Conservation (phyloP, 225 moss, liverwort and hornwort genomes). For the Pseudoscleropodium purum region DNA sequence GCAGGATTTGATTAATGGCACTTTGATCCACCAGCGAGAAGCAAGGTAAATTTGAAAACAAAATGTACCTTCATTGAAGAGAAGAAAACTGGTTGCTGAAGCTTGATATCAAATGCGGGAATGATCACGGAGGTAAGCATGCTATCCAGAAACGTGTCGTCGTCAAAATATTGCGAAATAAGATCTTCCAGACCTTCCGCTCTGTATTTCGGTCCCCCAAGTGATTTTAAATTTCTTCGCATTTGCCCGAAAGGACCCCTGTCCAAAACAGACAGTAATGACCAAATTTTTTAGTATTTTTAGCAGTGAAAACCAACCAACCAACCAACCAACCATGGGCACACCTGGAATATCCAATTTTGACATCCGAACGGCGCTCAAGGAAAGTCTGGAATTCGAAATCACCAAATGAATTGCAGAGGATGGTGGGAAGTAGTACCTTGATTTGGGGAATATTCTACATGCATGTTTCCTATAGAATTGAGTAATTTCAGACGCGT, state of each 20-base stretch:
- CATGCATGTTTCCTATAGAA: slow-evolving; percentile 29
- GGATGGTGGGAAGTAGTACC: not conserved
- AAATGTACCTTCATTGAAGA: slow-evolving; percentile 33
- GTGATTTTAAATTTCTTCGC: slow-evolving; percentile 33
- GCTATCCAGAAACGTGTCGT: slow-evolving; percentile 17
- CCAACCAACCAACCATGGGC: not conserved
- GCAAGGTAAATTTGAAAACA: not conserved
- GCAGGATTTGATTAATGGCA: not conserved
- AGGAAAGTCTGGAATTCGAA: not conserved
- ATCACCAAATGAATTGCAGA: not conserved
- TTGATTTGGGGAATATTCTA: slow-evolving; percentile 32
- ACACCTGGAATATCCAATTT: not conserved
- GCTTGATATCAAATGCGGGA: slow-evolving; percentile 46
- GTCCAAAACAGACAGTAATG: not conserved
- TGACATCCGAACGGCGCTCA: not conserved
- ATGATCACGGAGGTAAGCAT: slow-evolving; percentile 52
- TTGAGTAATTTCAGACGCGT: slow-evolving; percentile 17
- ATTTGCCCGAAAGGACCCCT: slow-evolving; percentile 47
- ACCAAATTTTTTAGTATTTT: not conserved
- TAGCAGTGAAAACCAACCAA: not conserved
- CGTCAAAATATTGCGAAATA: slow-evolving; percentile 23
- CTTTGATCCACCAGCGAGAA: not conserved
- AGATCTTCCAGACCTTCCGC: slow-evolving; percentile 31
- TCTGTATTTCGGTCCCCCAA: slow-evolving; percentile 41
- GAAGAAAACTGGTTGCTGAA: slow-evolving; percentile 47